Conservation (phyloP, 2,329 filamentous ascomycete genomes). For the Pyrenophora seminiperda region DNA sequence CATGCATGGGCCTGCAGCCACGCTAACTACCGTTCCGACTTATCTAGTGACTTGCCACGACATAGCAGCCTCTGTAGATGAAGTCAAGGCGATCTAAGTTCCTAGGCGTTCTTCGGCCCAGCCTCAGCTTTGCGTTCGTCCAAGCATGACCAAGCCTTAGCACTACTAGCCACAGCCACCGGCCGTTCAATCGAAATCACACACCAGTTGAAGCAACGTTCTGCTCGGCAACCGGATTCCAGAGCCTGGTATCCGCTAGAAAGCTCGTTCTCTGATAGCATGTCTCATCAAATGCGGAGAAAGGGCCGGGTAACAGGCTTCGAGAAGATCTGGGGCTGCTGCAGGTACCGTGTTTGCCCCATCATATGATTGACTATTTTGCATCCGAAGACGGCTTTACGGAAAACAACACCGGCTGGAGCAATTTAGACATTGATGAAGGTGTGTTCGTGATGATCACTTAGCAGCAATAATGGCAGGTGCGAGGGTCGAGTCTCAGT, state of each 20-base stretch:
- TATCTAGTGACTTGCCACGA: not conserved
- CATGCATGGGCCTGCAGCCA: slow-evolving; percentile 3
- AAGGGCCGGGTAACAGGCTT: slow-evolving; percentile 13
- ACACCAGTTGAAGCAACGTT: not conserved
- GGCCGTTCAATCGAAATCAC: not conserved
- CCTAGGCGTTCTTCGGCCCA: slow-evolving; percentile 8
- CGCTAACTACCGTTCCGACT: slow-evolving; percentile 8
- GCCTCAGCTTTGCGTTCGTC: slow-evolving; percentile 8
- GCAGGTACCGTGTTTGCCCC: slow-evolving; percentile 19
- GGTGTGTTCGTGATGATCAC: slow-evolving; percentile 4
- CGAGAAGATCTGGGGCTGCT: slow-evolving; percentile 17
- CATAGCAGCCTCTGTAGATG: slow-evolving; percentile 11
- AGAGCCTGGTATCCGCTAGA: slow-evolving; percentile 19
- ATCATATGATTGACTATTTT: slow-evolving; percentile 16
- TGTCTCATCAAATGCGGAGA: slow-evolving; percentile 25
- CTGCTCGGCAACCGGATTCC: slow-evolving; percentile 18
- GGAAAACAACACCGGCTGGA: slow-evolving; percentile 23
- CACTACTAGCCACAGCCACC: slow-evolving; percentile 14
- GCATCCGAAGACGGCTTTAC: slow-evolving; percentile 16
- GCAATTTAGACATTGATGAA: slow-evolving; percentile 27
- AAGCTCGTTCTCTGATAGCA: slow-evolving; percentile 2
- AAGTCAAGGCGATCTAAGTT: slow-evolving; percentile 9
- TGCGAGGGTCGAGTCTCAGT: slow-evolving; percentile 2
- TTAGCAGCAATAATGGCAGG: not conserved
- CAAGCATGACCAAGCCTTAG: slow-evolving; percentile 15